phyloP scores from a whole-genome alignment of 257 asterid species.

The Ajuga chamaepitys region DNA sequence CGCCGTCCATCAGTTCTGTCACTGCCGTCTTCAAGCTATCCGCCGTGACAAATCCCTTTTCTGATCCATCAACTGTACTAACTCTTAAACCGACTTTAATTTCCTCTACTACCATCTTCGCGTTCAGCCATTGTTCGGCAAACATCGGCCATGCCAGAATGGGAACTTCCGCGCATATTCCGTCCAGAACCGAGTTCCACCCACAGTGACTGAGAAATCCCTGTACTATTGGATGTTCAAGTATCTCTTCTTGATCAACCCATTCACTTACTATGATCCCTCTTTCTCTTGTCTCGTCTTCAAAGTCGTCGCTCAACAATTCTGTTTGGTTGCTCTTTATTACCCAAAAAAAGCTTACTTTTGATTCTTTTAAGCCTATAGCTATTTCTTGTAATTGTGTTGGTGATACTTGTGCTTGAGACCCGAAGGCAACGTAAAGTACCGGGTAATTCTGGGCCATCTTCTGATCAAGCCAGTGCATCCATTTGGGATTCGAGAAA shows the following conservation, averaged over 20 bases:
- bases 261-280: conserved; percentile 58
- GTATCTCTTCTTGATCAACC: conserved; percentile 61
- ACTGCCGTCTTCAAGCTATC: conserved; percentile 33
- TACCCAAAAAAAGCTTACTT: conserved; percentile 57
- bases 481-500: conserved; percentile 21
- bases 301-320: conserved; percentile 14
- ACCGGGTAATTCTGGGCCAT: conserved; percentile 24
- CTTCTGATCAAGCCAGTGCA: conserved; percentile 55
- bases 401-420: conserved; percentile 51
- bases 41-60: conserved; percentile 46
- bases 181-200: conserved; percentile 66
- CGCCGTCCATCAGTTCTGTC: conserved; percentile 57
- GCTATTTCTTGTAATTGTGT: conserved; percentile 46
- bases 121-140: conserved; percentile 70
- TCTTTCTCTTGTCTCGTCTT: conserved; percentile 27
- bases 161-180: conserved; percentile 63
- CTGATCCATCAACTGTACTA: conserved; percentile 27
- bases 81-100: conserved; percentile 42
- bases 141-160: conserved; percentile 79
- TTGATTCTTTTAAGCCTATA: conserved; percentile 35
- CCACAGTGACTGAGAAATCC: conserved; percentile 79
- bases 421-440: conserved; percentile 65
- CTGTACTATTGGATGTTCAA: conserved; percentile 34
- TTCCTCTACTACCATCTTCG: conserved; percentile 59
- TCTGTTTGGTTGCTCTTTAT: conserved; percentile 20